These are phyloP conservation scores for Mucor ambiguus DNA, from an alignment of 371 early-diverging fungal species.

Conservation along the genomic window DNA sequence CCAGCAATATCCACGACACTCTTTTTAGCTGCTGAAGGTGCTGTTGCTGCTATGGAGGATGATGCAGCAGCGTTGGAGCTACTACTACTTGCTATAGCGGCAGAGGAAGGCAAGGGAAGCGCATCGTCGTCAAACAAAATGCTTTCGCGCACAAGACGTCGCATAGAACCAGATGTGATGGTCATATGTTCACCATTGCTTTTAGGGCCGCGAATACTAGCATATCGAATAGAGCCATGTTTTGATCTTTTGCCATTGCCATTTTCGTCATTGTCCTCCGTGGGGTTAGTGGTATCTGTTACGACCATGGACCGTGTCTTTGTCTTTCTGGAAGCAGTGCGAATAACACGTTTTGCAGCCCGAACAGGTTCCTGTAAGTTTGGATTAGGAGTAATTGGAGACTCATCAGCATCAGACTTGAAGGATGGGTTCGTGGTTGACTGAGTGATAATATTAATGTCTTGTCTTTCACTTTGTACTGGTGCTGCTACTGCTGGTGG, in stretches of 20 bases:
- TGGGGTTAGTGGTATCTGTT: neutral
- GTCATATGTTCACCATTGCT: constrained; percentile 26
- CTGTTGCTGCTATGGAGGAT: neutral
- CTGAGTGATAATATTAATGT: neutral
- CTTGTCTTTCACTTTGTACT: too few species aligned
- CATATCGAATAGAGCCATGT: constrained; percentile 15
- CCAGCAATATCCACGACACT: constrained; percentile 21
- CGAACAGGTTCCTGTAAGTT: constrained; percentile 18
- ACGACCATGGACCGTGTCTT: constrained; percentile 22
- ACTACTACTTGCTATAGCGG: constrained; percentile 1
- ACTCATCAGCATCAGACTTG: constrained; percentile 1
- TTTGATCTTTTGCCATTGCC: neutral
- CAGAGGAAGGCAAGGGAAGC: constrained; percentile 6
- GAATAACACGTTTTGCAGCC: constrained; percentile 23
- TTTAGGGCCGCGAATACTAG: constrained; percentile 13
- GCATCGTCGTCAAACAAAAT: constrained; percentile 18
- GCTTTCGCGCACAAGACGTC: constrained; percentile 42
- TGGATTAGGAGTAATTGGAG: constrained; percentile 14
- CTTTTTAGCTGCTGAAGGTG: neutral
- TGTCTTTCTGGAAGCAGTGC: constrained; percentile 28
- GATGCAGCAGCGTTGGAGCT: neutral
- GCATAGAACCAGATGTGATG: constrained; percentile 38
- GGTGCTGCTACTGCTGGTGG: too few species aligned
- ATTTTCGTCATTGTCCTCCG: neutral
- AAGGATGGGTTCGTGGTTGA: neutral